Evolutionary conservation across 257 asterid species (phyloP).

Genomic region (Galeopsis tetrahit): DNA sequence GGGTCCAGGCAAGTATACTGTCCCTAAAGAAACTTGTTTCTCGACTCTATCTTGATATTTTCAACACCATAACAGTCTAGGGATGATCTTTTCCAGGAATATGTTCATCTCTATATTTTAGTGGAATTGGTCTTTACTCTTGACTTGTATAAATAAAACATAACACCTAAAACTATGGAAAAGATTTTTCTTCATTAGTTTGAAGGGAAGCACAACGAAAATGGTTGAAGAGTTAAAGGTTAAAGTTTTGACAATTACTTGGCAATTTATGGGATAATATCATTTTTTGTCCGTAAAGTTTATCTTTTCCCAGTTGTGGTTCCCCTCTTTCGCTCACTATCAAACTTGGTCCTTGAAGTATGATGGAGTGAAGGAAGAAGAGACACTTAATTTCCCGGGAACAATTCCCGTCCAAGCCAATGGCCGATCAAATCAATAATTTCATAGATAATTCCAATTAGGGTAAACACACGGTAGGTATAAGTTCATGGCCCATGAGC

Average conservation of each 20-base stretch:
- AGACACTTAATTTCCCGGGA: too few species aligned
- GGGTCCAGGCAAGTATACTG: conserved; percentile 77
- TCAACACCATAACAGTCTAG: conserved; percentile 23
- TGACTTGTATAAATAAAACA: not conserved
- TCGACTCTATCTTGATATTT: conserved; percentile 17
- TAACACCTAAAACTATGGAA: not conserved
- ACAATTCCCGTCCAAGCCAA: too few species aligned
- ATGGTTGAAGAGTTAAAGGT: conserved; percentile 14
- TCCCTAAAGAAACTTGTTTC: conserved; percentile 22
- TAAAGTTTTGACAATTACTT: conserved; percentile 15
- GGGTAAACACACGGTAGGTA: too few species aligned
- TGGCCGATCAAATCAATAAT: too few species aligned
- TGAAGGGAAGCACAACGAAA: not conserved
- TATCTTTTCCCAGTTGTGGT: too few species aligned
- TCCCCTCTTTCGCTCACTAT: too few species aligned
- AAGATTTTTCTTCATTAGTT: not conserved
- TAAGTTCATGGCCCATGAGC: too few species aligned
- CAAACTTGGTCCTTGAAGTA: too few species aligned
- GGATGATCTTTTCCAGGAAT: conserved; percentile 9
- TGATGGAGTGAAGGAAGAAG: too few species aligned
- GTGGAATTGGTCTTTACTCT: conserved; percentile 9
- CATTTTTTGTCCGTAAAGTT: too few species aligned
- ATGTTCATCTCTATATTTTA: not conserved
- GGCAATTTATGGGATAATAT: not conserved
- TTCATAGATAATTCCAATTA: too few species aligned